Conservation (phyloP, 176 grass and related monocot genomes). For the Elaeis guineensis region DNA sequence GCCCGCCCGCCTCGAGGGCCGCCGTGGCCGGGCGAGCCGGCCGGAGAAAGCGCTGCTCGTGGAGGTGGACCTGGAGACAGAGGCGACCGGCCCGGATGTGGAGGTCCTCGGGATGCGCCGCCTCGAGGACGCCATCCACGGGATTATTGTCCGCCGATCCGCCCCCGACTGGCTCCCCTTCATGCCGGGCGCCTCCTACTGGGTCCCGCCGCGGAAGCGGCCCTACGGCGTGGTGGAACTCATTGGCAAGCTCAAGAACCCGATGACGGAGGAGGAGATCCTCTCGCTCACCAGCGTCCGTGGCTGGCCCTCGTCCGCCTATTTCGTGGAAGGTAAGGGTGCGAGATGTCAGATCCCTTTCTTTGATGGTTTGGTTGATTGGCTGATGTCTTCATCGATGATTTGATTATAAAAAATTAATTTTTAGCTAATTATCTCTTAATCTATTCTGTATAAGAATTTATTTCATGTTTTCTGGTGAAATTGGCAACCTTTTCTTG, state of each 20-base stretch:
- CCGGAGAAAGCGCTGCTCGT: constrained; percentile 48
- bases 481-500: too few relatives aligned
- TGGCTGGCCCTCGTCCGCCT: constrained; percentile 53
- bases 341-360: too few relatives aligned
- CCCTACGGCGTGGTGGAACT: constrained; percentile 41
- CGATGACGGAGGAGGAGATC: constrained; percentile 54
- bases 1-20: neutral
- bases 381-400: too few relatives aligned
- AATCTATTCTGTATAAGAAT: too few relatives aligned
- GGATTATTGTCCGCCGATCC: constrained; percentile 49
- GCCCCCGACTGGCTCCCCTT: constrained; percentile 93
- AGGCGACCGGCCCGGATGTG: constrained; percentile 17
- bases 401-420: too few relatives aligned
- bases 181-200: constrained; percentile 77
- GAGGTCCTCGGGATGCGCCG: constrained; percentile 41
- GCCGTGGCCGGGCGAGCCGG: constrained; percentile 25
- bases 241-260: constrained; percentile 22
- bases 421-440: too few relatives aligned
- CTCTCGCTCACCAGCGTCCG: constrained; percentile 41
- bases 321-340: constrained; percentile 56
- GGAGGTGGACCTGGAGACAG: constrained; percentile 56
- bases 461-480: too few relatives aligned
- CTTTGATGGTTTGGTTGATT: too few relatives aligned
- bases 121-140: constrained; percentile 66
- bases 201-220: constrained; percentile 53